phyloP scores from a whole-genome alignment of 129 eudicot species.

The Artemisia argyi region DNA sequence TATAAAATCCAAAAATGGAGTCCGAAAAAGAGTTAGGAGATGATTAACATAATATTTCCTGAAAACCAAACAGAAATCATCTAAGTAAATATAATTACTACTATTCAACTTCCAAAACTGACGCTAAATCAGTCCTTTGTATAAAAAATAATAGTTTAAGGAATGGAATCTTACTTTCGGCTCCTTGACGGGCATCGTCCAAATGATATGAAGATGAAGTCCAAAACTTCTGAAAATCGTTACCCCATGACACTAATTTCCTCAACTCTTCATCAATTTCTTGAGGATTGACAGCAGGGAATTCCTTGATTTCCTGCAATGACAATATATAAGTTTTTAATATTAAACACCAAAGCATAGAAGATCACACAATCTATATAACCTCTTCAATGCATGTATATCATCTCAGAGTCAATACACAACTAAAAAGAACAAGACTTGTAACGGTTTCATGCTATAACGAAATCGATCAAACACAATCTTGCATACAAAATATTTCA shows the following conservation, averaged over 20 bases:
- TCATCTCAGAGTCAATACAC: not conserved
- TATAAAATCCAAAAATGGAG: not conserved
- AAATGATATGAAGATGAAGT: slow-evolving; percentile 34
- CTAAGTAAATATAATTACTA: not conserved
- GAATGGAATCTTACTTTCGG: slow-evolving; percentile 17
- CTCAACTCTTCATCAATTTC: not conserved
- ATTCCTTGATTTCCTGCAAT: slow-evolving; percentile 35
- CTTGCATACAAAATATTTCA: no score
- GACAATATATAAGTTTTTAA: not conserved
- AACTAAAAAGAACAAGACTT: no score
- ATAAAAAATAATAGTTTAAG: not conserved
- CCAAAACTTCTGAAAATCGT: slow-evolving; percentile 26
- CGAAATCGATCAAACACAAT: no score
- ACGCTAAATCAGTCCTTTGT: not conserved
- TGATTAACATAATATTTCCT: not conserved
- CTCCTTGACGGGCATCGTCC: slow-evolving; percentile 16
- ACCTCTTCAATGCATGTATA: not conserved
- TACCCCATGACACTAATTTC: slow-evolving; percentile 20
- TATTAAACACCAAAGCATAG: slow-evolving; percentile 4
- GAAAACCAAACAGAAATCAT: not conserved
- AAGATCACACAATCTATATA: not conserved
- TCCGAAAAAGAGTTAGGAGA: not conserved
- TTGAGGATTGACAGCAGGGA: slow-evolving; percentile 29
- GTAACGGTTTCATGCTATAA: no score
- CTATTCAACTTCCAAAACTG: not conserved